These are phyloP conservation scores for Cercophora sp. DNA, from an alignment of 495 filamentous ascomycete species.

Conservation along the genomic window DNA sequence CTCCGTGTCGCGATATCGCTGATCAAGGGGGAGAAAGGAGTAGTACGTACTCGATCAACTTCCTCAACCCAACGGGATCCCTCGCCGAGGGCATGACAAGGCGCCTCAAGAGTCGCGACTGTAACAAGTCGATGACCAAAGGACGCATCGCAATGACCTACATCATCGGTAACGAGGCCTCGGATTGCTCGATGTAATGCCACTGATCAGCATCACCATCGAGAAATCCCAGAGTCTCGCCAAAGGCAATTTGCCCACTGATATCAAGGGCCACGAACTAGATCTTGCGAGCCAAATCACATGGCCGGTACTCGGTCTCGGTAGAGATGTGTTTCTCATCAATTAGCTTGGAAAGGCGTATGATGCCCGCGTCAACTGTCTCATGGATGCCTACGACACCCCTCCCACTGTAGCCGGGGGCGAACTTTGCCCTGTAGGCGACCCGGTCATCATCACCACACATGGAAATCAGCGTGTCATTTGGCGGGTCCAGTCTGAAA, in stretches of 20 bases:
- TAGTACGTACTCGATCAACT: neutral
- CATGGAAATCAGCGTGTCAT: conserved; percentile 7
- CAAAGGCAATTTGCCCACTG: neutral
- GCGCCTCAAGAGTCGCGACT: neutral
- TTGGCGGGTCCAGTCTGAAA: conserved; percentile 9
- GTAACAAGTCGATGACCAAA: neutral
- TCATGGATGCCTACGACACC: neutral
- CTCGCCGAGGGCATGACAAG: conserved; percentile 1
- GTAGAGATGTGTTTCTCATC: conserved; percentile 2
- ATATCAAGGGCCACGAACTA: conserved; percentile 1
- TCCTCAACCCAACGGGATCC: neutral
- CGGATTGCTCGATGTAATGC: neutral
- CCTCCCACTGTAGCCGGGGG: neutral
- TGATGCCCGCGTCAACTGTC: neutral
- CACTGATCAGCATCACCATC: neutral
- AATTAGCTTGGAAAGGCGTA: neutral
- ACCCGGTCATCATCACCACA: neutral
- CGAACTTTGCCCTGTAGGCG: neutral
- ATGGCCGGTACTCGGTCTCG: neutral
- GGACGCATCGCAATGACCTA: conserved; percentile 1
- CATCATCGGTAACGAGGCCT: neutral
- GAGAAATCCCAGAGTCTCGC: neutral
- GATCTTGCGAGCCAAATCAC: neutral
- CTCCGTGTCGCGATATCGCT: neutral
- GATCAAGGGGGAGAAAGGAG: neutral